phyloP scores from a whole-genome alignment of 495 filamentous ascomycete species.

The Xylaria sp. region DNA sequence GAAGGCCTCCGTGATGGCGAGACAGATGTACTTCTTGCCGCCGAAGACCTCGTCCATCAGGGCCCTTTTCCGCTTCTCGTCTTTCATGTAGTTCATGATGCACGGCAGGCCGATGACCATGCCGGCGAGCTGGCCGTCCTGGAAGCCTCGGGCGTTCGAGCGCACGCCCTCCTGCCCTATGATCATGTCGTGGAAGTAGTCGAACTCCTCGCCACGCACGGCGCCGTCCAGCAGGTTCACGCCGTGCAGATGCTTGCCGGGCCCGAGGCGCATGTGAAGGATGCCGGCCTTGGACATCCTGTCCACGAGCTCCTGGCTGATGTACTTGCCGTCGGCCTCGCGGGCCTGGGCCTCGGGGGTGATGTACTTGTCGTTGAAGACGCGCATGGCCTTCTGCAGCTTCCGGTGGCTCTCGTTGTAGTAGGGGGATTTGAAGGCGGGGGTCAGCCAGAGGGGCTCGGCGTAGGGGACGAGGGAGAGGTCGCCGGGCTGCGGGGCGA shows the following conservation, averaged over 20 bases:
- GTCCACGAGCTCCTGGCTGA: conserved; percentile 79
- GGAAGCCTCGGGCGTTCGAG: conserved; percentile 71
- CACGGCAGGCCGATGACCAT: conserved; percentile 87
- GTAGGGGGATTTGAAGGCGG: conserved; percentile 81
- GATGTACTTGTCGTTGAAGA: conserved; percentile 75
- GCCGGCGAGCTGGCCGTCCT: conserved; percentile 70
- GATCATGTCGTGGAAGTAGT: conserved; percentile 87
- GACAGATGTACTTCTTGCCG: conserved; percentile 85
- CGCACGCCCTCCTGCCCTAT: conserved; percentile 75
- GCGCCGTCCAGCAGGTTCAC: conserved; percentile 71
- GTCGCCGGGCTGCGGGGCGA: conserved; percentile 72
- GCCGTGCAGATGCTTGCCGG: conserved; percentile 81
- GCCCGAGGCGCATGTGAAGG: conserved; percentile 82
- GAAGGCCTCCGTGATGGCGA: conserved; percentile 90
- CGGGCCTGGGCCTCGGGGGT: conserved; percentile 79
- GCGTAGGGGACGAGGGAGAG: conserved; percentile 80
- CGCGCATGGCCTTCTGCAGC: conserved; percentile 73
- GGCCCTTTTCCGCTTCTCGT: conserved; percentile 68
- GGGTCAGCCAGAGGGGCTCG: conserved; percentile 81
- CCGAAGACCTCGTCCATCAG: conserved; percentile 75
- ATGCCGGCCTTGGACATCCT: conserved; percentile 76
- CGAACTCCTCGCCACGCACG: conserved; percentile 80
- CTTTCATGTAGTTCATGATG: conserved; percentile 77
- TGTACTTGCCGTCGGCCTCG: conserved; percentile 76
- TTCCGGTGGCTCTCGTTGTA: conserved; percentile 78